phyloP scores from a whole-genome alignment of 306 rosid genomes.

The Alnus rubra region DNA sequence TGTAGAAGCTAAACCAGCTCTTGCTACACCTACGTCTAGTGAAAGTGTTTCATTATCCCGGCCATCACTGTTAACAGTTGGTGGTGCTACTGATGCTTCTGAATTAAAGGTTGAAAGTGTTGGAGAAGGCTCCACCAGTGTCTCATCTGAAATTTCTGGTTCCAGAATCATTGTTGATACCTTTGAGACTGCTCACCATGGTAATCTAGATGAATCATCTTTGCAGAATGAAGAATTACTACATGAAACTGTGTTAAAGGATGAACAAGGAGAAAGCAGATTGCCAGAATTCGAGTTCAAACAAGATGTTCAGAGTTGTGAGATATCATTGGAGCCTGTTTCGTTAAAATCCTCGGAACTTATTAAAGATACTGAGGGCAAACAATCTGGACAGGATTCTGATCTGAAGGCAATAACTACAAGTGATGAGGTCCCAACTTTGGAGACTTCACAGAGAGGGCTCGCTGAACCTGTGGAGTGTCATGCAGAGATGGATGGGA shows the following conservation, averaged over 20 bases:
- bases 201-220: slow-evolving; percentile 32
- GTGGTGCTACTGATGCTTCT: slow-evolving; percentile 29
- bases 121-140: slow-evolving; percentile 21
- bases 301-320: slow-evolving; percentile 27
- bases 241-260: slow-evolving; percentile 22
- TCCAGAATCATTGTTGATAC: slow-evolving; percentile 27
- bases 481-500: slow-evolving; percentile 35
- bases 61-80: slow-evolving; percentile 32
- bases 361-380: slow-evolving; percentile 22
- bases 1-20: slow-evolving; percentile 34
- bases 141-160: slow-evolving; percentile 47
- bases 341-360: slow-evolving; percentile 24
- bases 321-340: slow-evolving; percentile 23
- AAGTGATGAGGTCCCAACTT: slow-evolving; percentile 25
- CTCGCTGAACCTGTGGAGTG: slow-evolving; percentile 38
- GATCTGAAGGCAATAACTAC: slow-evolving; percentile 24
- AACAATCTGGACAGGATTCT: slow-evolving; percentile 35
- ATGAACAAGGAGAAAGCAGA: slow-evolving; percentile 31
- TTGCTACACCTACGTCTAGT: slow-evolving; percentile 23
- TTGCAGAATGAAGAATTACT: slow-evolving; percentile 35
- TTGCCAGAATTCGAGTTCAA: slow-evolving; percentile 29
- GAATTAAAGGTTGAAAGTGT: slow-evolving; percentile 35
- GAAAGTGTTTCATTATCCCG: slow-evolving; percentile 34
- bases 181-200: slow-evolving; percentile 26
- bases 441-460: slow-evolving; percentile 32